Evolutionary conservation across 2,329 filamentous ascomycete species (phyloP).

Genomic region (Pseudogymnoascus sp.): DNA sequence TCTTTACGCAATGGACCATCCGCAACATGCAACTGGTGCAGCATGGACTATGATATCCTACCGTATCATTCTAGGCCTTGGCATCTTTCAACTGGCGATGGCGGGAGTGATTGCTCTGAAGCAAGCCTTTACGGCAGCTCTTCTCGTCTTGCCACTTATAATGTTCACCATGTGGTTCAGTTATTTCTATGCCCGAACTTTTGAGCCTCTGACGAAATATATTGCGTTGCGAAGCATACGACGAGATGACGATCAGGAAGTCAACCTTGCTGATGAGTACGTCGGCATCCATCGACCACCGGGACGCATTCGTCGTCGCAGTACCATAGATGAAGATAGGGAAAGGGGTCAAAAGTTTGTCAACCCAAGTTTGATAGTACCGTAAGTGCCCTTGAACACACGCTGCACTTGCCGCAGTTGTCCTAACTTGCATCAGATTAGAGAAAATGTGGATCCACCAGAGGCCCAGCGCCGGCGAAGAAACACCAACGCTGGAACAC

Average conservation of each 20-base stretch:
- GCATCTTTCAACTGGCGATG: slow-evolving; percentile 88
- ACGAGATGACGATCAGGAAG: slow-evolving; percentile 46
- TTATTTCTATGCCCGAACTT: slow-evolving; percentile 71
- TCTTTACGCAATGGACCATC: slow-evolving; percentile 96
- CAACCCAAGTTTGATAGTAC: slow-evolving; percentile 65
- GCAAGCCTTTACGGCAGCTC: slow-evolving; percentile 63
- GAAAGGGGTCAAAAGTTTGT: slow-evolving; percentile 65
- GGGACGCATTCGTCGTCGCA: slow-evolving; percentile 29
- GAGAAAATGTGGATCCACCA: slow-evolving; percentile 58
- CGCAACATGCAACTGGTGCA: slow-evolving; percentile 84
- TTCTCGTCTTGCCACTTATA: slow-evolving; percentile 68
- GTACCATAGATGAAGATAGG: slow-evolving; percentile 64
- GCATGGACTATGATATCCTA: slow-evolving; percentile 97
- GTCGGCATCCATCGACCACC: slow-evolving; percentile 22
- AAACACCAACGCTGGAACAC: not conserved
- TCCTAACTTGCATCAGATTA: slow-evolving; percentile 39
- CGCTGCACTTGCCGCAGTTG: slow-evolving; percentile 12
- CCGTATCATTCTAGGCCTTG: slow-evolving; percentile 74
- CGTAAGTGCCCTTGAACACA: slow-evolving; percentile 41
- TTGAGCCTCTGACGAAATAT: slow-evolving; percentile 82
- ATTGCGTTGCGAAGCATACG: slow-evolving; percentile 85
- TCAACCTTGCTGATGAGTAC: slow-evolving; percentile 36
- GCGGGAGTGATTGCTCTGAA: slow-evolving; percentile 74
- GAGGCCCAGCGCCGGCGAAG: not conserved
- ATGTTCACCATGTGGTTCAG: slow-evolving; percentile 81